Percentiles rank a stretch among this genome's conserved stretches.
These are phyloP conservation scores for Ceratocystis variospora DNA, from an alignment of 2,329 filamentous ascomycete genomes.

Conservation along the genomic window DNA sequence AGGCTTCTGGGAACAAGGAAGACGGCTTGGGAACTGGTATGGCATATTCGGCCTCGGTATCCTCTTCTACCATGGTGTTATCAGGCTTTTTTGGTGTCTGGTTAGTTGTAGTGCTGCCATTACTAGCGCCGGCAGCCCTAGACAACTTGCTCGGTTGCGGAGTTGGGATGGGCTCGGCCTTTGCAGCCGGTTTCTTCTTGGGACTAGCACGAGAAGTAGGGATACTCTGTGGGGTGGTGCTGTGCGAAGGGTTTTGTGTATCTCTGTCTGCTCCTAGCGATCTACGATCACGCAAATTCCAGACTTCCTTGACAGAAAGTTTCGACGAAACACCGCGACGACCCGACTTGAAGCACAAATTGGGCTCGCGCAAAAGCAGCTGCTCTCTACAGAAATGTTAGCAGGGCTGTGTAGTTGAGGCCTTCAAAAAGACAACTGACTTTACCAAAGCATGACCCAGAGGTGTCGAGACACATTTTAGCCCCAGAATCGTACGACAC, in stretches of 20 bases:
- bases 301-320: not conserved
- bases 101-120: not conserved
- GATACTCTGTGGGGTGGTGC: not conserved
- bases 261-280: not conserved
- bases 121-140: not conserved
- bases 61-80: not conserved
- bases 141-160: slow-evolving; percentile 11
- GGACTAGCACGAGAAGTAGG: slow-evolving; percentile 22
- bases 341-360: not conserved
- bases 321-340: not conserved
- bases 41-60: slow-evolving; percentile 1
- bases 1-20: slow-evolving; percentile 1
- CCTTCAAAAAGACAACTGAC: slow-evolving; percentile 23
- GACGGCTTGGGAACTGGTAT: not conserved
- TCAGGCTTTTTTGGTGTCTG: not conserved
- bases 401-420: not conserved
- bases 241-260: not conserved
- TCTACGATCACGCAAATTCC: slow-evolving; percentile 3
- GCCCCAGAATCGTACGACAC: slow-evolving; percentile 27
- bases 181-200: slow-evolving; percentile 26
- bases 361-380: slow-evolving; percentile 25
- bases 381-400: slow-evolving; percentile 26
- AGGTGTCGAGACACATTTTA: slow-evolving; percentile 27
- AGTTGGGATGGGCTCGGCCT: slow-evolving; percentile 21
- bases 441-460: slow-evolving; percentile 28